Percentiles rank a stretch among this genome's conserved stretches.
These are phyloP conservation scores for Mikania micrantha DNA, from an alignment of 129 eudicot genomes.

Conservation along the genomic window DNA sequence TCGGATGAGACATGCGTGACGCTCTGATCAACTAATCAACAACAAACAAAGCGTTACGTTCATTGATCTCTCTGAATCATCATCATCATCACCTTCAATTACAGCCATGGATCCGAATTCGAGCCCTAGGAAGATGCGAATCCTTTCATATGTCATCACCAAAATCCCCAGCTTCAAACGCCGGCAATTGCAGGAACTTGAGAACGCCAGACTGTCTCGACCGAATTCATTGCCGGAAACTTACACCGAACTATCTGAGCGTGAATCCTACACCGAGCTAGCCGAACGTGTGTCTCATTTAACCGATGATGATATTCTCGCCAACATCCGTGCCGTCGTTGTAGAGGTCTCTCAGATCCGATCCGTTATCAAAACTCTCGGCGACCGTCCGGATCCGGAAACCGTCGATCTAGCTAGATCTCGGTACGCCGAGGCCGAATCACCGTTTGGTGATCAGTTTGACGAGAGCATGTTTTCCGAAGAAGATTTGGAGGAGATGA, in stretches of 20 bases:
- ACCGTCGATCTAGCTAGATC: conserved; percentile 56
- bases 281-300: conserved; percentile 65
- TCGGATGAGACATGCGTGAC: conserved; percentile 35
- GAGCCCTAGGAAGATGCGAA: conserved; percentile 54
- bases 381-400: conserved; percentile 77
- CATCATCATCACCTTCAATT: neutral
- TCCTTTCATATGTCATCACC: conserved; percentile 66
- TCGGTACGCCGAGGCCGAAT: conserved; percentile 51
- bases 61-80: conserved; percentile 30
- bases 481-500: conserved; percentile 15
- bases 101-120: conserved; percentile 29
- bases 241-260: conserved; percentile 52
- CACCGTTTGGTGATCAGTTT: conserved; percentile 27
- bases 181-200: conserved; percentile 26
- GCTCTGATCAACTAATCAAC: conserved; percentile 7
- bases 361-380: conserved; percentile 53
- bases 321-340: conserved; percentile 59
- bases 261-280: conserved; percentile 62
- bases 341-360: conserved; percentile 70
- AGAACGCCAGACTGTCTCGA: conserved; percentile 9
- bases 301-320: conserved; percentile 48
- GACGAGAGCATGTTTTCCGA: conserved; percentile 38
- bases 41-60: conserved; percentile 23
- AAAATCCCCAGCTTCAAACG: conserved; percentile 51
- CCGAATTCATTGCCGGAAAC: conserved; percentile 34